These are phyloP conservation scores for Talaromyces proteolyticus DNA, from an alignment of 495 filamentous ascomycete genomes.

Conservation along the genomic window DNA sequence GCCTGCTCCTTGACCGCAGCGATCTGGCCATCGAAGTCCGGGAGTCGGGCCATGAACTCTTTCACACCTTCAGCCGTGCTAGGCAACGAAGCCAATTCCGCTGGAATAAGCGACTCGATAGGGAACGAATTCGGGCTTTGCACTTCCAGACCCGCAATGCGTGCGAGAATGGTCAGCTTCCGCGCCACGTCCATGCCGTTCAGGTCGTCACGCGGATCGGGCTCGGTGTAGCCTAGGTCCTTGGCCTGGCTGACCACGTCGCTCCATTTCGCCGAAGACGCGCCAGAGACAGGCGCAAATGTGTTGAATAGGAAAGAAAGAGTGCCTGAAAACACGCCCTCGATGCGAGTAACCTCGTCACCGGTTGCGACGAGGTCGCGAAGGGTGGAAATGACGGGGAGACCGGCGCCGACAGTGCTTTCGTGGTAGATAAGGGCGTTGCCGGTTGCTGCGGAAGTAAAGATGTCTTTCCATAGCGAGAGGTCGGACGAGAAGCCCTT, in stretches of 20 bases:
- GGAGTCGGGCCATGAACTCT: constrained; percentile 73
- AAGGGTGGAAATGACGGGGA: constrained; percentile 87
- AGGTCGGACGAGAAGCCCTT: constrained; percentile 83
- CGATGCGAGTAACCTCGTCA: constrained; percentile 79
- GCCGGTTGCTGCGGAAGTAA: constrained; percentile 51
- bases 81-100: constrained; percentile 64
- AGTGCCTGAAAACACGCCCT: constrained; percentile 94
- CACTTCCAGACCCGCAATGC: constrained; percentile 72
- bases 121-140: constrained; percentile 78
- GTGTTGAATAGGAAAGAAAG: constrained; percentile 96
- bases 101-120: constrained; percentile 84
- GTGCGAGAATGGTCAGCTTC: constrained; percentile 92
- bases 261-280: constrained; percentile 67
- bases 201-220: constrained; percentile 90
- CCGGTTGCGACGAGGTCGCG: constrained; percentile 86
- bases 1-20: constrained; percentile 70
- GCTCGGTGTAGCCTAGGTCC: constrained; percentile 94
- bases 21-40: constrained; percentile 79
- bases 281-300: constrained; percentile 60
- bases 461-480: constrained; percentile 77
- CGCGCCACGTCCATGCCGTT: constrained; percentile 94
- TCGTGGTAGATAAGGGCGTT: constrained; percentile 87
- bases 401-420: constrained; percentile 83
- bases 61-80: constrained; percentile 54
- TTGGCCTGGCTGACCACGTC: constrained; percentile 85